Evolutionary conservation across 2,329 filamentous ascomycete genomes (phyloP).

Genomic region (Xylariaceae sp.): DNA sequence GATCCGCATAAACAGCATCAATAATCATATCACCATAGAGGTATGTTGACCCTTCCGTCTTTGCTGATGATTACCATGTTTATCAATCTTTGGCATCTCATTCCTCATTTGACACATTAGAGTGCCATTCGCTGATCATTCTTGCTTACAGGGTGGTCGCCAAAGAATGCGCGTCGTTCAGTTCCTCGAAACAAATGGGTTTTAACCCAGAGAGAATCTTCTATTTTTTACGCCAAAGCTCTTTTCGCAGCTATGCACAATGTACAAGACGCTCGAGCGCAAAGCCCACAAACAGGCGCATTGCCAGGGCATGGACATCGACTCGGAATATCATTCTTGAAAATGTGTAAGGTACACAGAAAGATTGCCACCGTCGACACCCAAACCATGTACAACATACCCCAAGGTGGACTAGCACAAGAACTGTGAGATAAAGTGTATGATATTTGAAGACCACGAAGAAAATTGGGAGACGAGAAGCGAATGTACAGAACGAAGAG

Average conservation of each 20-base stretch:
- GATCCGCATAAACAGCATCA: constrained; percentile 55
- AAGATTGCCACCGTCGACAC: background rate
- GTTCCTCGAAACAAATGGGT: constrained; percentile 25
- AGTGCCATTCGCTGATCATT: too few relatives aligned
- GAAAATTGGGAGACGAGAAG: background rate
- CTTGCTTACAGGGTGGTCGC: constrained; percentile 9
- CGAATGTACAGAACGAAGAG: background rate
- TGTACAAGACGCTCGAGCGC: too few relatives aligned
- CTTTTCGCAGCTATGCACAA: too few relatives aligned
- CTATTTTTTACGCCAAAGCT: too few relatives aligned
- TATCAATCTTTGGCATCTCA: too few relatives aligned
- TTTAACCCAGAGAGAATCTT: constrained; percentile 12
- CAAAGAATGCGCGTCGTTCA: constrained; percentile 18
- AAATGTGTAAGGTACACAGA: constrained; percentile 4
- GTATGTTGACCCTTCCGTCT: constrained; percentile 38
- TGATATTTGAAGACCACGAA: constrained; percentile 13
- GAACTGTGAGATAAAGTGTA: constrained; percentile 11
- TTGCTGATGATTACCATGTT: too few relatives aligned
- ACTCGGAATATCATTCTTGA: background rate
- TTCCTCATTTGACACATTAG: too few relatives aligned
- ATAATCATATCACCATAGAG: constrained; percentile 71
- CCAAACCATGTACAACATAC: background rate
- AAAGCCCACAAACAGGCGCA: too few relatives aligned
- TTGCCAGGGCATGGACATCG: too few relatives aligned
- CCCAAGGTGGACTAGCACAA: background rate